Percentiles rank a stretch among this genome's conserved stretches.
Evolutionary conservation across 225 moss, liverwort and hornwort species (phyloP).

Genomic region (Bryoerythrophyllum caledonicum): DNA sequence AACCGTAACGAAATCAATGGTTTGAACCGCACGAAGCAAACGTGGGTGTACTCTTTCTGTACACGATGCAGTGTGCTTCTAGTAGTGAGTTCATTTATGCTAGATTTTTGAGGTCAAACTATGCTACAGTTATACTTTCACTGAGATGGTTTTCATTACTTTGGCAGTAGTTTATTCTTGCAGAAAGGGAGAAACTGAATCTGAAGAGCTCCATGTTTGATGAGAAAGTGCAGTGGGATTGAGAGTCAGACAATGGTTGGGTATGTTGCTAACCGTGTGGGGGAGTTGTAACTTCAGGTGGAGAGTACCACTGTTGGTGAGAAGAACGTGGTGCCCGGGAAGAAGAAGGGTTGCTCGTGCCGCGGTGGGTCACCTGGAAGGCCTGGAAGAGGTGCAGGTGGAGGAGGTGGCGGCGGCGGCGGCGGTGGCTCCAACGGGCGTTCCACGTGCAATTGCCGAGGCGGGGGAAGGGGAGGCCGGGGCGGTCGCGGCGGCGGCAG

Average conservation of each 20-base stretch:
- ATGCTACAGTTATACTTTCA: too few species aligned
- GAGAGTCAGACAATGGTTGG: neutral
- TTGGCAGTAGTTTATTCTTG: too few species aligned
- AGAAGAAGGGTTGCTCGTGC: constrained; percentile 35
- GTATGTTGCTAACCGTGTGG: neutral
- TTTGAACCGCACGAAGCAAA: too few species aligned
- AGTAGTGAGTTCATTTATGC: neutral
- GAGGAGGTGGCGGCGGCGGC: constrained; percentile 39
- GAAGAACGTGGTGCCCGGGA: neutral
- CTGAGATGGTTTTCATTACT: too few species aligned
- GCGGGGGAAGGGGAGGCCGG: constrained; percentile 35
- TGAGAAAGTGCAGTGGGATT: too few species aligned
- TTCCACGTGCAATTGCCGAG: constrained; percentile 30
- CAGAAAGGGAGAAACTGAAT: too few species aligned
- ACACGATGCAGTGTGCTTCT: too few species aligned
- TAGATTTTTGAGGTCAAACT: too few species aligned
- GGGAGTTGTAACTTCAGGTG: neutral
- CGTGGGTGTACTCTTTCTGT: too few species aligned
- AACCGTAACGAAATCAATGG: too few species aligned
- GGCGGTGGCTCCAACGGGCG: constrained; percentile 1
- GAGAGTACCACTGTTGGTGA: constrained; percentile 12
- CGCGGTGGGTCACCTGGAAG: constrained; percentile 36
- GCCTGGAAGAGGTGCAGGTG: constrained; percentile 27
- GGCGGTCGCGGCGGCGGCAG: constrained; percentile 28
- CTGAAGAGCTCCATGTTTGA: too few species aligned